phyloP scores from a whole-genome alignment of 805 yeast species.

The Pichia gijzeniarum region DNA sequence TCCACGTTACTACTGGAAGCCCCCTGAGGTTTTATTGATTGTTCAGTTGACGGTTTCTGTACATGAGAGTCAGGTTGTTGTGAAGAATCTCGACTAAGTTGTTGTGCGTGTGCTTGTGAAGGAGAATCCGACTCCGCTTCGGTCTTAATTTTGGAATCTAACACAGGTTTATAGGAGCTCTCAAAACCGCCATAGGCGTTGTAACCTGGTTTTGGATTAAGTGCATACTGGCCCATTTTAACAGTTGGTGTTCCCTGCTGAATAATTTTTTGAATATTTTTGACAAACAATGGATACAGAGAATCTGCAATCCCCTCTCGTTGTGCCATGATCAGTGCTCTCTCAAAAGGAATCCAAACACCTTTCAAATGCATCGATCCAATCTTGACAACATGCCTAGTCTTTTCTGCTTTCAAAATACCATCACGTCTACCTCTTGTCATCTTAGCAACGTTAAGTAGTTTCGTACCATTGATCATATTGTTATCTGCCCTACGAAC shows the following conservation, averaged over 20 bases:
- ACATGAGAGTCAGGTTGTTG: no score
- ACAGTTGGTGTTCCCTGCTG: constrained; percentile 33
- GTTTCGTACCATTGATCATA: constrained; percentile 67
- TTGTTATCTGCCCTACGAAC: constrained; percentile 67
- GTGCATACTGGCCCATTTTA: constrained; percentile 19
- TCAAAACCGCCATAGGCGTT: background rate
- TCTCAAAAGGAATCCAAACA: constrained; percentile 70
- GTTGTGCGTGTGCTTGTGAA: background rate
- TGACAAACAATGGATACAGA: constrained; percentile 53
- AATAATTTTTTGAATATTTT: constrained; percentile 50
- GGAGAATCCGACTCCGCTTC: no score
- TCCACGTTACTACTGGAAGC: no score
- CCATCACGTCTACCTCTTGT: constrained; percentile 71
- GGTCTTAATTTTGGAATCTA: no score
- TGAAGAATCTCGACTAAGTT: no score
- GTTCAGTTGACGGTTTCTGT: no score
- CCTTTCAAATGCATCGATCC: constrained; percentile 75
- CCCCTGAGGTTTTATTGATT: no score
- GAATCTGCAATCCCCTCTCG: constrained; percentile 57
- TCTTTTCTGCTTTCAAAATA: constrained; percentile 58
- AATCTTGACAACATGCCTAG: constrained; percentile 62
- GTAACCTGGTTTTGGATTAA: constrained; percentile 6
- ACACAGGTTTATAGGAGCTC: no score
- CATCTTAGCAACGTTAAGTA: constrained; percentile 65
- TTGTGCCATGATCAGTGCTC: constrained; percentile 65